A percentile compares a stretch with the other conserved stretches of the same genome.
phyloP scores from a whole-genome alignment of 345 rosid genomes.

The Camelina neglecta region DNA sequence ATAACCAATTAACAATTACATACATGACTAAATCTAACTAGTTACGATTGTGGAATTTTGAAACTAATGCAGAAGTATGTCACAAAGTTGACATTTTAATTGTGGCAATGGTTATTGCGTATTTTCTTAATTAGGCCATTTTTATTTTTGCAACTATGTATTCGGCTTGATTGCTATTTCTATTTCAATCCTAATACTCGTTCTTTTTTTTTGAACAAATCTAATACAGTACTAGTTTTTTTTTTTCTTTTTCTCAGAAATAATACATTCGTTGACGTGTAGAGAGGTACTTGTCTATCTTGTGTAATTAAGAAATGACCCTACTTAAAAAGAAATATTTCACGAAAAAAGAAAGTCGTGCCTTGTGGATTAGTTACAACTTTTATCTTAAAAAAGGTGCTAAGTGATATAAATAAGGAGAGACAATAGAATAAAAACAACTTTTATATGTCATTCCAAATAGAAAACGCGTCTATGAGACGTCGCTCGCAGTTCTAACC shows the following conservation, averaged over 20 bases:
- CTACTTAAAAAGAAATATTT: constrained; percentile 1
- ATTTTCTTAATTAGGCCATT: not conserved
- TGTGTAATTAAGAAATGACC: constrained; percentile 19
- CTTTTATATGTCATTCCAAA: constrained; percentile 31
- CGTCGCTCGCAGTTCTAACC: constrained; percentile 21
- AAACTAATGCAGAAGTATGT: no score
- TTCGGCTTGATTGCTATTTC: not conserved
- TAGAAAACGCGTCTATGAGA: constrained; percentile 23
- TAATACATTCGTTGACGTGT: constrained; percentile 19
- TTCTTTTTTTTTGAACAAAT: not conserved
- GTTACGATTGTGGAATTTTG: no score
- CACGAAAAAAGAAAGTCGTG: constrained; percentile 43
- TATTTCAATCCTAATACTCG: not conserved
- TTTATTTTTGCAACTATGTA: not conserved
- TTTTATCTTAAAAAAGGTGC: constrained; percentile 30
- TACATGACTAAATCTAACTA: no score
- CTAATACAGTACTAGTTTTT: no score
- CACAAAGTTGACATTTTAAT: no score
- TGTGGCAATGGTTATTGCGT: not conserved
- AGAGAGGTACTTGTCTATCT: not conserved
- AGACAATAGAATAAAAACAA: constrained; percentile 30
- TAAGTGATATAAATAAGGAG: constrained; percentile 22
- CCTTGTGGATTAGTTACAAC: constrained; percentile 28
- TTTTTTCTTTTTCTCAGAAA: not conserved
- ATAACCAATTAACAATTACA: not conserved